These are phyloP conservation scores for Syzygium syzygioides DNA, from an alignment of 441 rosid species.

Conservation along the genomic window DNA sequence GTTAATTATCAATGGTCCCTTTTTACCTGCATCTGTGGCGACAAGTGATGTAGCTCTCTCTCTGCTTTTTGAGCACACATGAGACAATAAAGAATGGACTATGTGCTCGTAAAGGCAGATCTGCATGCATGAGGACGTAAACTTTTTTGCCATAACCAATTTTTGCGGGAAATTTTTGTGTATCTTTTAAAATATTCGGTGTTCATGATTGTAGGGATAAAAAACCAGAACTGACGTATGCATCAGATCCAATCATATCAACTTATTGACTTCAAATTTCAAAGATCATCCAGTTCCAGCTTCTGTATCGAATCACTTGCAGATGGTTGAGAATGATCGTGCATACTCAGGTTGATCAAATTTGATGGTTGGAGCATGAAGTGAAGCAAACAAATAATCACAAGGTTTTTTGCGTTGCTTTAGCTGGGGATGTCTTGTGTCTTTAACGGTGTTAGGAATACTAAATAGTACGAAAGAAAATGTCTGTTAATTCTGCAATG, in stretches of 20 bases:
- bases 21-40: neutral
- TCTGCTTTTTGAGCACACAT: neutral
- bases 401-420: neutral
- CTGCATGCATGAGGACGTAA: neutral
- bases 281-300: neutral
- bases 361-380: neutral
- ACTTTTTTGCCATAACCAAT: neutral
- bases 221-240: neutral
- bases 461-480: neutral
- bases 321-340: neutral
- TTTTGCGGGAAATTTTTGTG: neutral
- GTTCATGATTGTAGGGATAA: neutral
- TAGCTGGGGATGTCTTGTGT: neutral
- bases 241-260: neutral
- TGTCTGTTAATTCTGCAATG: neutral
- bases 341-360: neutral
- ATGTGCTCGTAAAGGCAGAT: neutral
- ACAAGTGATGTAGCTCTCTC: neutral
- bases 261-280: neutral
- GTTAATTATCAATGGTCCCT: neutral
- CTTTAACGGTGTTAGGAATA: neutral
- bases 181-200: neutral
- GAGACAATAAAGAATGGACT: neutral
- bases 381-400: neutral
- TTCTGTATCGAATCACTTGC: neutral